Base-by-base conservation (phyloP, 2,329 filamentous ascomycete genomes). In the Fusarium sarcochroum region DNA sequence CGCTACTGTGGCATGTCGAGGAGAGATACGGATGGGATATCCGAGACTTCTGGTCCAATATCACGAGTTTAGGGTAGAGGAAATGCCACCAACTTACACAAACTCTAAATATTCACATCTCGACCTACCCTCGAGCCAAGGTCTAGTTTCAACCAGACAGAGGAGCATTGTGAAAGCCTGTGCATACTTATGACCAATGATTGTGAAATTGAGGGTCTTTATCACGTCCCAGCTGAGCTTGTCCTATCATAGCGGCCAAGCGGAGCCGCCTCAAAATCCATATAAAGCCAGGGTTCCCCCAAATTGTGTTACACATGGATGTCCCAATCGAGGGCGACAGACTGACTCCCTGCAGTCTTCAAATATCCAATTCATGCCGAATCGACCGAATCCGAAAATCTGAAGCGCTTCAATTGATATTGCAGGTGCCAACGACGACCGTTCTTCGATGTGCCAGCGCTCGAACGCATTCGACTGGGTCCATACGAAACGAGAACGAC, bases 241-340 rank as follows among this genome's bases (percentile, higher is more conserved):
- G 44, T 40, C 61, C 62, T 65, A 48, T 60, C 38, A 41, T 46
- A 35, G 58, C 23, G 35, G 35, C 32, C 20, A 37, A 50, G 68
- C 63, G 63, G 68, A 69, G 62, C 49, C 59, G 27, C 20, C 6
- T 49, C 13, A 44, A 49, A 42, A 41, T 35, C 53, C 58, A 68
- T 66, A 72, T 73, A 73, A 72, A 70, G 52, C 25, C 59, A 46
- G 34, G 37, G n/a, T 41, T 41, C 68, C 62, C 55, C 66, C 45
- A 23, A 25, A 25, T 11, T 49, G 52, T 49, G 57, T 63, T 45
- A 67, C 62, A 55, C 57, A 32, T 27, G 30, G n/a, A 14, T 44
- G 25, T 23, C 32, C 21, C 18, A 27, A 40, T 52, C 23, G 25
- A 47, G 17, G 10, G 25, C 25, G 14, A 44, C 15, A 45, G 47